Conservation (phyloP, 2,329 filamentous ascomycete species). For the Fusarium agapanthi region DNA sequence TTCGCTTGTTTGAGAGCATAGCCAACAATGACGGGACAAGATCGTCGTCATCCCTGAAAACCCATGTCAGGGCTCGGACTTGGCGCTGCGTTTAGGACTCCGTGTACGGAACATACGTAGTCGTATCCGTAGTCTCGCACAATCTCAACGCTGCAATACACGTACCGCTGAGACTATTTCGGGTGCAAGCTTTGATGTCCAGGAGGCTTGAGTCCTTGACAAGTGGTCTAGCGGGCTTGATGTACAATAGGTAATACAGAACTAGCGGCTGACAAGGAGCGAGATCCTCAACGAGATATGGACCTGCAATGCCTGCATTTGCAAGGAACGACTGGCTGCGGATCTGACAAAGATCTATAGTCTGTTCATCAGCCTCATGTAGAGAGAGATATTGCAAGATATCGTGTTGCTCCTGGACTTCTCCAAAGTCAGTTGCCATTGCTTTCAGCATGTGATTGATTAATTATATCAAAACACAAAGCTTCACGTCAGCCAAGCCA, state of each 20-base stretch:
- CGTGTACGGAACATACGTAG: neutral
- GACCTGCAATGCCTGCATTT: constrained; percentile 11
- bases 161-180: constrained; percentile 29
- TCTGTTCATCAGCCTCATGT: constrained; percentile 14
- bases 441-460: neutral
- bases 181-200: constrained; percentile 18
- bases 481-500: constrained; percentile 2
- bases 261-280: constrained; percentile 24
- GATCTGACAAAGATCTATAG: constrained; percentile 35
- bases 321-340: constrained; percentile 19
- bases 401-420: neutral
- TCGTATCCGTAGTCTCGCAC: neutral
- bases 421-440: neutral
- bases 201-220: constrained; percentile 18
- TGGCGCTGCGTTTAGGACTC: constrained; percentile 18
- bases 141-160: constrained; percentile 3
- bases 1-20: constrained; percentile 27
- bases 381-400: neutral
- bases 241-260: neutral
- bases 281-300: constrained; percentile 9
- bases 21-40: constrained; percentile 26
- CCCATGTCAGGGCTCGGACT: constrained; percentile 12
- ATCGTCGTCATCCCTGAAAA: constrained; percentile 30
- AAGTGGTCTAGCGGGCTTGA: constrained; percentile 14
- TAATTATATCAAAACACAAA: neutral